Evolutionary conservation across 2,329 filamentous ascomycete genomes (phyloP).

Genomic region (Pseudocercospora cruenta): DNA sequence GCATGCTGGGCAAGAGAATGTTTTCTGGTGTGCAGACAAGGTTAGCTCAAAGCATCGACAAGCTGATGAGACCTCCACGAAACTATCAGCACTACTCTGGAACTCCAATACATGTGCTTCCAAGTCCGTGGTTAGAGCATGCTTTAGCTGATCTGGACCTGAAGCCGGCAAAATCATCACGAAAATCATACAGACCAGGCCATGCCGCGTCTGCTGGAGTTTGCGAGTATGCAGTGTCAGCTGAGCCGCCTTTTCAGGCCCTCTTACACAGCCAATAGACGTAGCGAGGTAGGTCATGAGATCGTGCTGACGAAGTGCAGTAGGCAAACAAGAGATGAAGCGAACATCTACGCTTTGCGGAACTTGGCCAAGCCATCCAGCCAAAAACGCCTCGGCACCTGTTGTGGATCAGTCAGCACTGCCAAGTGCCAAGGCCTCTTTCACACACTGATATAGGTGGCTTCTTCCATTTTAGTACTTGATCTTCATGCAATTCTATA

Average conservation of each 20-base stretch:
- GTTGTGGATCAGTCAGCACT: too few species aligned
- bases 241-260: background rate
- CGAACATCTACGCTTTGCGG: background rate
- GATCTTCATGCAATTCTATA: too few species aligned
- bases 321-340: too few species aligned
- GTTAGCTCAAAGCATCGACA: too few species aligned
- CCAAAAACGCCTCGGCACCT: slow-evolving; percentile 1
- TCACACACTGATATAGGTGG: too few species aligned
- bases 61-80: background rate
- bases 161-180: background rate
- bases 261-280: background rate
- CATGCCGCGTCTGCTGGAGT: too few species aligned
- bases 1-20: background rate
- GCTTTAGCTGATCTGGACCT: background rate
- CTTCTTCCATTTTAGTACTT: too few species aligned
- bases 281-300: background rate
- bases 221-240: background rate
- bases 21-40: background rate
- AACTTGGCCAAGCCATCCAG: background rate
- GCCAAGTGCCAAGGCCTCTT: too few species aligned
- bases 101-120: background rate
- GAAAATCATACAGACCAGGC: background rate
- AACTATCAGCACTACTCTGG: background rate
- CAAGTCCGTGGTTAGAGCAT: background rate
- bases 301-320: too few species aligned